Conservation (phyloP, 768 basidiomycete species). For the Xerocomellus intermedius region DNA sequence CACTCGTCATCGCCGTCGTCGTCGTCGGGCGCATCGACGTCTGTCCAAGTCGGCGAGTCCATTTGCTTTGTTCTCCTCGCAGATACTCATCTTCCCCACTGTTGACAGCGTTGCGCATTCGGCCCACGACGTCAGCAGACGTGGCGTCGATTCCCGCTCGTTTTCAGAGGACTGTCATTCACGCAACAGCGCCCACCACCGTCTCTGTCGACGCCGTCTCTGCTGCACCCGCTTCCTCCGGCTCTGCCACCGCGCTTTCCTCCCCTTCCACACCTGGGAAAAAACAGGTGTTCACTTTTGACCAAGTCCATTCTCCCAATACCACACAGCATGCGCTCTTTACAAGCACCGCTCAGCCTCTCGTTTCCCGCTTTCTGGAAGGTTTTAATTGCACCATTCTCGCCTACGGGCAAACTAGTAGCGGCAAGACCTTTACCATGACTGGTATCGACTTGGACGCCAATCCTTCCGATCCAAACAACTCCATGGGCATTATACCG, state of each 20-base stretch:
- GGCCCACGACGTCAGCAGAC: constrained; percentile 85
- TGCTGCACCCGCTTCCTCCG: constrained; percentile 47
- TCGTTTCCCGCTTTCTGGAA: constrained; percentile 83
- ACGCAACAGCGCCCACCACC: constrained; percentile 68
- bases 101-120: constrained; percentile 77
- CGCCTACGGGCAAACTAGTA: constrained; percentile 35
- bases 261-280: constrained; percentile 55
- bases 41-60: constrained; percentile 89
- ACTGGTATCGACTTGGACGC: constrained; percentile 90
- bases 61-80: background rate
- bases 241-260: constrained; percentile 48
- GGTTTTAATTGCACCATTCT: constrained; percentile 89
- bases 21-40: constrained; percentile 64
- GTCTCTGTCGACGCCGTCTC: constrained; percentile 79
- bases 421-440: constrained; percentile 75
- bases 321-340: constrained; percentile 87
- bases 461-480: constrained; percentile 77
- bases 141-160: constrained; percentile 84
- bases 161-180: constrained; percentile 89
- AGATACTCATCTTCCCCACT: background rate
- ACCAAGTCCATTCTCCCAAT: constrained; percentile 88
- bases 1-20: constrained; percentile 65
- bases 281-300: constrained; percentile 88
- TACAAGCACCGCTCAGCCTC: constrained; percentile 78
- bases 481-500: constrained; percentile 93